Conservation (phyloP, 106 monocot species). For the Hemerocallis citrina region DNA sequence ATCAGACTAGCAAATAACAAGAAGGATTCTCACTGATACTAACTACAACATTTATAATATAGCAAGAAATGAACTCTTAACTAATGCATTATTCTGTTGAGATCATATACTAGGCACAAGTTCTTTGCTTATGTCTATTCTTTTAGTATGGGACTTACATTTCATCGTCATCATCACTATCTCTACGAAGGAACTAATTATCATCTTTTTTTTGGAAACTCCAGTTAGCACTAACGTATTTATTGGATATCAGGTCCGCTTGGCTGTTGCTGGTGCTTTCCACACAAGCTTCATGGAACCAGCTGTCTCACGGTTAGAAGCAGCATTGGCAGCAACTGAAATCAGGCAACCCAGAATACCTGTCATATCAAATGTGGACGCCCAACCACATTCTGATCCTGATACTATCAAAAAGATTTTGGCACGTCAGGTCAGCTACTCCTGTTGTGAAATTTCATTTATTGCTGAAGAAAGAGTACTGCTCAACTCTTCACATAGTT, state of each 20-base stretch:
- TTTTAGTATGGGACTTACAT: too few species aligned
- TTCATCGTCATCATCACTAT: too few species aligned
- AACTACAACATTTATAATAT: too few species aligned
- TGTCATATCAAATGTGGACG: conserved; percentile 98
- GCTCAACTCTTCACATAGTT: neutral
- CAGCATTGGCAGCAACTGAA: conserved; percentile 69
- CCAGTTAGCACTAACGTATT: too few species aligned
- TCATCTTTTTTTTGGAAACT: too few species aligned
- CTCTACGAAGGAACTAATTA: too few species aligned
- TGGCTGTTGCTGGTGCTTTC: conserved; percentile 98
- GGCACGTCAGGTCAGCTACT: conserved; percentile 57
- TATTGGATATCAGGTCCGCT: conserved; percentile 50
- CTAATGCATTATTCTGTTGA: too few species aligned
- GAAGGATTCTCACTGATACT: too few species aligned
- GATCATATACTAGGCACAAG: too few species aligned
- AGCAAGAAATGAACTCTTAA: too few species aligned
- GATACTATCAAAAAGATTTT: conserved; percentile 72
- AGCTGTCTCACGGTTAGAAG: conserved; percentile 92
- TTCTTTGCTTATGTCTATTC: too few species aligned
- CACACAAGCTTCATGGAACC: conserved; percentile 97
- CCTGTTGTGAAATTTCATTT: neutral
- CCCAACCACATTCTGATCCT: conserved; percentile 78
- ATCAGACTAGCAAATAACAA: too few species aligned
- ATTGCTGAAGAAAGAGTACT: neutral
- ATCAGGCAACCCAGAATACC: conserved; percentile 78